These are phyloP conservation scores for Rhizopogon vulgaris DNA, from an alignment of 768 basidiomycete species.

Conservation along the genomic window DNA sequence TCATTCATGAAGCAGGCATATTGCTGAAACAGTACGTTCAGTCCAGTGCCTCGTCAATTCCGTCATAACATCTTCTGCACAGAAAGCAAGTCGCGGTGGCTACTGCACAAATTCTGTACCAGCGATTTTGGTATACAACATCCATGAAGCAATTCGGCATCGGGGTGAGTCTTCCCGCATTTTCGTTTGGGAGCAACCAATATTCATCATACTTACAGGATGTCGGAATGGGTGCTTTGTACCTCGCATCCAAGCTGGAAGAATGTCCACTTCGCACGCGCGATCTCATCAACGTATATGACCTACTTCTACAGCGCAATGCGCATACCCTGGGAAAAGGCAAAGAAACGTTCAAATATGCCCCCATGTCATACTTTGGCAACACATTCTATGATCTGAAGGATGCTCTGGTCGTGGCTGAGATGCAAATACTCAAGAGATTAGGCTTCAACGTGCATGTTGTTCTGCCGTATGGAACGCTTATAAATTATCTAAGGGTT, in stretches of 20 bases:
- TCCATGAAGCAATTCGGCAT: slow-evolving; percentile 95
- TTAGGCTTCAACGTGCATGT: slow-evolving; percentile 94
- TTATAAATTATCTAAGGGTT: slow-evolving; percentile 90
- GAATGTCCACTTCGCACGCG: slow-evolving; percentile 89
- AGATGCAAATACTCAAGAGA: slow-evolving; percentile 97
- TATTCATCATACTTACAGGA: slow-evolving; percentile 43
- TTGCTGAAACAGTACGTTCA: slow-evolving; percentile 77
- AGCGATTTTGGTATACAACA: slow-evolving; percentile 93
- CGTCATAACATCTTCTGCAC: slow-evolving; percentile 2
- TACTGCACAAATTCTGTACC: slow-evolving; percentile 93
- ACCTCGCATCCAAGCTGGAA: slow-evolving; percentile 85
- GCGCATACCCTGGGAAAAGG: slow-evolving; percentile 38
- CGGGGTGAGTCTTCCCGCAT: slow-evolving; percentile 50
- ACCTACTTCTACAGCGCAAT: slow-evolving; percentile 77
- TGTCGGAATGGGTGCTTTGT: slow-evolving; percentile 83
- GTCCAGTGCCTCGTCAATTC: neutral
- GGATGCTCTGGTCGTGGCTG: slow-evolving; percentile 87
- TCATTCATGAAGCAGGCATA: slow-evolving; percentile 92
- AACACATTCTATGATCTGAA: slow-evolving; percentile 90
- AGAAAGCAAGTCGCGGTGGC: slow-evolving; percentile 97
- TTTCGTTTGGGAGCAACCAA: slow-evolving; percentile 4
- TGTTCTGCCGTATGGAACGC: slow-evolving; percentile 86
- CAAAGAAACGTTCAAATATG: slow-evolving; percentile 52
- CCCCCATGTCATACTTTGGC: slow-evolving; percentile 86
- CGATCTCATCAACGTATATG: slow-evolving; percentile 92